Evolutionary conservation across 148 eudicot species (phyloP).

Genomic region (Rhododendron ferrugineum): DNA sequence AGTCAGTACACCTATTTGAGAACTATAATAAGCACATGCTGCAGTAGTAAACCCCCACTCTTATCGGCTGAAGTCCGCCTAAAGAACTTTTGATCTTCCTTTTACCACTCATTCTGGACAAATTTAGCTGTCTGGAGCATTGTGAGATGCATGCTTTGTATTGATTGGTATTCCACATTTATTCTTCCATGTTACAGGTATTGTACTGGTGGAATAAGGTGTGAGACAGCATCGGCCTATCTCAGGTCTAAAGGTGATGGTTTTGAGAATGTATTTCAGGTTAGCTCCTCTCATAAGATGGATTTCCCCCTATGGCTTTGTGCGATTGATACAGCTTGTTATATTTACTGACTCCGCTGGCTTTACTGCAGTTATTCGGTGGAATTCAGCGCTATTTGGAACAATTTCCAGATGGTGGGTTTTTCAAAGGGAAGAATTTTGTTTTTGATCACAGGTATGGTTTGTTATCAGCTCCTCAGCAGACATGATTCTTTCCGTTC

Average conservation of each 20-base stretch:
- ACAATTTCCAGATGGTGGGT: constrained; percentile 93
- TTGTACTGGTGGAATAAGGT: constrained; percentile 98
- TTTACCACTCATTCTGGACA: not conserved
- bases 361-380: constrained; percentile 69
- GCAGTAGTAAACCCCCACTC: not conserved
- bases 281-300: constrained; percentile 17
- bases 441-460: constrained; percentile 91
- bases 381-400: constrained; percentile 94
- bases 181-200: constrained; percentile 44
- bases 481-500: not conserved
- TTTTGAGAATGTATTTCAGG: constrained; percentile 97
- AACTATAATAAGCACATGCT: not conserved
- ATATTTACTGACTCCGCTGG: constrained; percentile 4
- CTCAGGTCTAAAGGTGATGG: constrained; percentile 90
- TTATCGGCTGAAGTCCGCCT: not conserved
- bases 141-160: not conserved
- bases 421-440: constrained; percentile 90
- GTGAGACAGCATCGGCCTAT: constrained; percentile 99
- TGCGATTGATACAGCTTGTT: not conserved
- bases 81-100: not conserved
- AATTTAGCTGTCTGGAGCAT: not conserved
- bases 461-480: not conserved
- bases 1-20: not conserved
- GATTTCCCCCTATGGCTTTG: not conserved
- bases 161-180: constrained; percentile 7